phyloP scores from a whole-genome alignment of 73 alveolate genomes.

The Paramecium tetraurelia region DNA sequence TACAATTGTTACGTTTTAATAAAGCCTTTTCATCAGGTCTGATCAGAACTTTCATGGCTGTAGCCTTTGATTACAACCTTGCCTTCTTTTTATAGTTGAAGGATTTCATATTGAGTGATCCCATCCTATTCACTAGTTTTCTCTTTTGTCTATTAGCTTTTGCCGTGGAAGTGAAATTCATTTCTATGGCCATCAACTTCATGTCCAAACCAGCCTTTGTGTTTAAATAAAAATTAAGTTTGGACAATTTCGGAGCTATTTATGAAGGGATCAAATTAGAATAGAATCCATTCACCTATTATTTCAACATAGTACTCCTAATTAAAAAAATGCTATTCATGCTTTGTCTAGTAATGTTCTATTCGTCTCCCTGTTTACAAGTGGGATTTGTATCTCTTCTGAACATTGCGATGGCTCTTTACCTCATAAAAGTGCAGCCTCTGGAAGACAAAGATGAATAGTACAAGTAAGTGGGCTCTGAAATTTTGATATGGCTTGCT shows the following conservation, averaged over 20 bases:
- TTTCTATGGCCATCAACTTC: background rate
- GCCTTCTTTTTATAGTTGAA: background rate
- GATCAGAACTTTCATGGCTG: slow-evolving; percentile 45
- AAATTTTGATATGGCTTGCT: background rate
- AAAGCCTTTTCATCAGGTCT: slow-evolving; percentile 7
- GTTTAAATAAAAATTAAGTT: background rate
- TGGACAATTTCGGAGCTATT: background rate
- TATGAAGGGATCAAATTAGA: slow-evolving; percentile 28
- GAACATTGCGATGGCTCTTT: background rate
- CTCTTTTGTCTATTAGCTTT: background rate
- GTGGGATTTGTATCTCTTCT: background rate
- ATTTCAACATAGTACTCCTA: background rate
- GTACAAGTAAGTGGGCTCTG: background rate
- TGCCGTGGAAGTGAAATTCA: background rate
- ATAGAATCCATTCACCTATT: background rate
- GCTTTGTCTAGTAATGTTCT: background rate
- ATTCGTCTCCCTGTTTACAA: background rate
- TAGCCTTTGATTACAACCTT: slow-evolving; percentile 25
- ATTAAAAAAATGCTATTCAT: background rate
- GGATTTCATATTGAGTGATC: background rate
- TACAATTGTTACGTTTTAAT: background rate
- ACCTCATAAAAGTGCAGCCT: background rate
- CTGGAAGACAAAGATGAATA: background rate
- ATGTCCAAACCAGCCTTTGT: background rate
- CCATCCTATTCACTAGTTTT: background rate